Conservation (phyloP, 345 rosid genomes). For the Rhodomyrtus tomentosa region DNA sequence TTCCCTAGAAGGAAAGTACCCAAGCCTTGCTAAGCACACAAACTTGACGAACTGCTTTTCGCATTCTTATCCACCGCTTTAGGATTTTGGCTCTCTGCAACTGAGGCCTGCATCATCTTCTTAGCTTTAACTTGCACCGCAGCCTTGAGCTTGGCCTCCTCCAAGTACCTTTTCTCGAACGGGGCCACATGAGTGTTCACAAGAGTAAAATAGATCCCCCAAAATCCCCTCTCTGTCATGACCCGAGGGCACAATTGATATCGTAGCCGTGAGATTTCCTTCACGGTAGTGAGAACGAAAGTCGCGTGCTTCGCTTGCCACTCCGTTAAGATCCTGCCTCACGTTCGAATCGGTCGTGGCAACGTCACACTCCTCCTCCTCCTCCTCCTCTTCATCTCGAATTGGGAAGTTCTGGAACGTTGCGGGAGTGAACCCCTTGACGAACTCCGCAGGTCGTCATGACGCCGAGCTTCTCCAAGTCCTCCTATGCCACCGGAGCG, state of each 20-base stretch:
- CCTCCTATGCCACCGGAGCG: slow-evolving; percentile 40
- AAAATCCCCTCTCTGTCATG: slow-evolving; percentile 87
- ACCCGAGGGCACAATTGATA: slow-evolving; percentile 85
- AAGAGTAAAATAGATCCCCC: slow-evolving; percentile 89
- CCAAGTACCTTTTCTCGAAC: slow-evolving; percentile 73
- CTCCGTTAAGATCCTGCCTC: slow-evolving; percentile 74
- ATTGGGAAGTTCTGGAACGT: slow-evolving; percentile 79
- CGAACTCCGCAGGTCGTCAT: slow-evolving; percentile 81
- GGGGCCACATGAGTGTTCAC: slow-evolving; percentile 85
- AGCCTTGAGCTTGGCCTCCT: slow-evolving; percentile 61
- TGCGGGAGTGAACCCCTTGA: slow-evolving; percentile 58
- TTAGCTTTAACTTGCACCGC: slow-evolving; percentile 38
- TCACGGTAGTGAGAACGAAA: slow-evolving; percentile 76
- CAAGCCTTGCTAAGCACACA: slow-evolving; percentile 66
- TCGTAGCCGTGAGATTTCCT: slow-evolving; percentile 77
- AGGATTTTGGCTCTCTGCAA: slow-evolving; percentile 18
- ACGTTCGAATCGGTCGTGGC: slow-evolving; percentile 45
- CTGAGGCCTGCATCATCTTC: slow-evolving; percentile 28
- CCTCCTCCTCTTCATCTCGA: slow-evolving; percentile 43
- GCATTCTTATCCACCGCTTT: slow-evolving; percentile 26
- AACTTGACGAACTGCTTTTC: slow-evolving; percentile 37
- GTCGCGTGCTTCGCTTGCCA: slow-evolving; percentile 99
- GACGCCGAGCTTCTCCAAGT: slow-evolving; percentile 43
- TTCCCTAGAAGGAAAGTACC: slow-evolving; percentile 88
- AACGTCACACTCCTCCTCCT: slow-evolving; percentile 33